Evolutionary conservation across 1,139 yeast species (phyloP), one percentile per base, ranked within the genome.

Genomic region (Zygoascus hellenicus): DNA sequence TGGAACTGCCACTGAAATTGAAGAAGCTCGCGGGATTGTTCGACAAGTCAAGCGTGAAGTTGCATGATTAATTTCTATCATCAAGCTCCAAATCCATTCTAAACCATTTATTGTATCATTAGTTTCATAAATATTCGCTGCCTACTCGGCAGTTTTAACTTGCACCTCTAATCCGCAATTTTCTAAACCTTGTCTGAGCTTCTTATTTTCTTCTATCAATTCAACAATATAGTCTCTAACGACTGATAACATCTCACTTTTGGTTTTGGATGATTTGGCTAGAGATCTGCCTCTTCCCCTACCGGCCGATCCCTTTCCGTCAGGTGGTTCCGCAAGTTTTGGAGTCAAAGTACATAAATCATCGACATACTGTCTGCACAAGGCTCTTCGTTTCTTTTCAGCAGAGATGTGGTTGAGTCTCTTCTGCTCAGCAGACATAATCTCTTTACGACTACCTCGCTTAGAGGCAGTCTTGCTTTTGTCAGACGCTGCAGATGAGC

Each of bases 21-120:
- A 88, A 60, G 97, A 89, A 60, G 97, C 96, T 0, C 69, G 96
- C 44, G 76, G 84, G 0, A 83, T 90, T 42, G 87, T 92, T 0
- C 72, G 94, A 55, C 95, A 85, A 19, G 51, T 55, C 43, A 52
- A 51, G 34, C 48, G 46, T 31, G 51, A 47, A 17, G 36, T 15
- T 48, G 15, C 49, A 38, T 35, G 5, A 14, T 10, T 35, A n/a
- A 17, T 35, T 35, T 28, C 10, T 28, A 26, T 22, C 26, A 38
- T 19, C 33, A 9, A 26, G n/a, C n/a, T 15, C 14, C 10, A 31
- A 19, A 17, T 22, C 32, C 32, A 22, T 19, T 41, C 19, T 17
- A 31, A 32, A 13, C 32, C 43, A 26, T 41, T 41, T 32, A 36
- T 19, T 29, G 22, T 36, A 19, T 26, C 39, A 36, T 15, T 22